These are phyloP conservation scores for Leucoagaricus sp. DNA, from an alignment of 1,284 basidiomycete genomes.

Conservation along the genomic window DNA sequence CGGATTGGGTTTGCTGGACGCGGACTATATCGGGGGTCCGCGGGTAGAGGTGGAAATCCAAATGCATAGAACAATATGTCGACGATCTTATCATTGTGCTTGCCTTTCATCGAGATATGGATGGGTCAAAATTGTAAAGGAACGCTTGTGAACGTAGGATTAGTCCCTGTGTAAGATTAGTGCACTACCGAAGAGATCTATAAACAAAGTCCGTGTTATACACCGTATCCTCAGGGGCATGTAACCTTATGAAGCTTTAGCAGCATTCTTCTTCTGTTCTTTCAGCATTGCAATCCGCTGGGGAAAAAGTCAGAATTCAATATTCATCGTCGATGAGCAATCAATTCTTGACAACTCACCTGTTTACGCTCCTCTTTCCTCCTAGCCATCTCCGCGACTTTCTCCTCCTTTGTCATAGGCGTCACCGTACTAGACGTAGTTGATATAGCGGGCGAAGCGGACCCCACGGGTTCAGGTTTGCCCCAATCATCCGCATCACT, in stretches of 20 bases:
- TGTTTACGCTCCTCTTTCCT: slow-evolving; percentile 87
- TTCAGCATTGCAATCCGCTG: slow-evolving; percentile 72
- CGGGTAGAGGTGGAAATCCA: neutral
- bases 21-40: slow-evolving; percentile 8
- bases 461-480: neutral
- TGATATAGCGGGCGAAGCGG: slow-evolving; percentile 16
- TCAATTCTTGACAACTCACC: slow-evolving; percentile 40
- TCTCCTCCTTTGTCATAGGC: slow-evolving; percentile 80
- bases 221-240: neutral
- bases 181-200: neutral
- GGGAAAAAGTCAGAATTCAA: neutral
- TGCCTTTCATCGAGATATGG: no score
- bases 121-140: no score
- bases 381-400: slow-evolving; percentile 85
- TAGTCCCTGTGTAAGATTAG: neutral
- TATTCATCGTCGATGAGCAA: neutral
- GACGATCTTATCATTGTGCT: neutral
- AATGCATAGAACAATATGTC: neutral
- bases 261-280: slow-evolving; percentile 61
- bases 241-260: slow-evolving; percentile 19
- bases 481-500: slow-evolving; percentile 25
- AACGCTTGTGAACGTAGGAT: slow-evolving; percentile 5
- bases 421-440: slow-evolving; percentile 41
- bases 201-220: neutral
- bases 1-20: slow-evolving; percentile 17